Evolutionary conservation across 2,329 filamentous ascomycete species (phyloP).

Genomic region (Trichoderma atroviride): DNA sequence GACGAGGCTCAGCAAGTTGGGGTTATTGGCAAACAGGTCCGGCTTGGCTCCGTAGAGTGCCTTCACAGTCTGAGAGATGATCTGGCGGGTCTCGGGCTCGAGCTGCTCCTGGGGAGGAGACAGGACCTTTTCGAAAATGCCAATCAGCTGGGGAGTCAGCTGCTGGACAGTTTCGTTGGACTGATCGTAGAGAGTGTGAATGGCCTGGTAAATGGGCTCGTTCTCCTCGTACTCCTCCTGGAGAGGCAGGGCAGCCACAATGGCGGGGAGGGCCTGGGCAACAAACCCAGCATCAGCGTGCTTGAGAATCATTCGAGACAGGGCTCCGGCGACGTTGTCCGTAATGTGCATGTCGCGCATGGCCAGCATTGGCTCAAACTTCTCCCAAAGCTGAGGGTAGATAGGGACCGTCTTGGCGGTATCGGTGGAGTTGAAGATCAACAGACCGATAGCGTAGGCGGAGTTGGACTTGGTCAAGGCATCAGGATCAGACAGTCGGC

Average conservation of each 20-base stretch:
- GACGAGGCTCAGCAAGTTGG: slow-evolving; percentile 38
- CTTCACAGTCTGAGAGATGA: slow-evolving; percentile 66
- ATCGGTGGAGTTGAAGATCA: slow-evolving; percentile 80
- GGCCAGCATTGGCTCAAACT: slow-evolving; percentile 82
- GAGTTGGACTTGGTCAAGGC: slow-evolving; percentile 93
- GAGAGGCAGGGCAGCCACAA: slow-evolving; percentile 79
- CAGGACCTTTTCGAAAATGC: slow-evolving; percentile 73
- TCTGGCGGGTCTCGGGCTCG: slow-evolving; percentile 67
- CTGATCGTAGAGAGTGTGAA: slow-evolving; percentile 79
- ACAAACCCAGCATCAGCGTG: slow-evolving; percentile 83
- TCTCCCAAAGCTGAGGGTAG: slow-evolving; percentile 77
- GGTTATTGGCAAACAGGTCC: slow-evolving; percentile 39
- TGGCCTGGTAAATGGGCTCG: slow-evolving; percentile 87
- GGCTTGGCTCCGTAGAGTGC: slow-evolving; percentile 45
- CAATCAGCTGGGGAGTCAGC: slow-evolving; percentile 69
- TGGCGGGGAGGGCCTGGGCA: slow-evolving; percentile 75
- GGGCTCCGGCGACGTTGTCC: slow-evolving; percentile 91
- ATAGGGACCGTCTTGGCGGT: slow-evolving; percentile 69
- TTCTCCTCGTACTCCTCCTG: slow-evolving; percentile 97
- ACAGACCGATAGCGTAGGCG: slow-evolving; percentile 84
- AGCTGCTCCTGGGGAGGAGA: slow-evolving; percentile 74
- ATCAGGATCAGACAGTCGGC: slow-evolving; percentile 87
- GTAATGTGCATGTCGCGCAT: slow-evolving; percentile 78
- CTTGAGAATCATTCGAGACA: slow-evolving; percentile 88
- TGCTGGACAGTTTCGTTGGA: slow-evolving; percentile 70